Evolutionary conservation across 2,329 filamentous ascomycete species (phyloP).

Genomic region (Nigrograna mackinnonii): DNA sequence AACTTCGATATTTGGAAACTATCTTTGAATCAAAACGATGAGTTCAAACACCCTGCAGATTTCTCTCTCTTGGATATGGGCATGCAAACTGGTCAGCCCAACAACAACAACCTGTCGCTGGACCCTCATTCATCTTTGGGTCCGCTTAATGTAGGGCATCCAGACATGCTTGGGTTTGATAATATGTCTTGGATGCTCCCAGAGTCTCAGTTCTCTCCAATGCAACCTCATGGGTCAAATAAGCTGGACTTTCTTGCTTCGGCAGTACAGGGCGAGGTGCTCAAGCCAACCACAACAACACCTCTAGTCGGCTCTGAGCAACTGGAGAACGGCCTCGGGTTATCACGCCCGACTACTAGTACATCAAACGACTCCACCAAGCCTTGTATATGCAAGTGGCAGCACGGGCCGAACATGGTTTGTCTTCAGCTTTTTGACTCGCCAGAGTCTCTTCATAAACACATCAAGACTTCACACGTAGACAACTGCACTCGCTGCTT

Average conservation of each 20-base stretch:
- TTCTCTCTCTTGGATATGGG: constrained; percentile 15
- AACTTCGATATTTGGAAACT: constrained; percentile 30
- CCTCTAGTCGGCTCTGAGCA: neutral
- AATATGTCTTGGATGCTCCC: constrained; percentile 36
- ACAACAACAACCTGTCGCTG: neutral
- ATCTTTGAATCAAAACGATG: constrained; percentile 28
- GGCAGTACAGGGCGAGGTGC: constrained; percentile 28
- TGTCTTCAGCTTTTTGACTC: constrained; percentile 32
- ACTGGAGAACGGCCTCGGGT: too few species aligned
- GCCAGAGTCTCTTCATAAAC: constrained; percentile 35
- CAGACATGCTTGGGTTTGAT: too few species aligned
- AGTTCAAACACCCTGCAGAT: constrained; percentile 26
- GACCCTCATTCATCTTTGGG: neutral
- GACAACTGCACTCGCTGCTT: constrained; percentile 37
- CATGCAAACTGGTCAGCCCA: constrained; percentile 21
- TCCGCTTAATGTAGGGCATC: constrained; percentile 23
- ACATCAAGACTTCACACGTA: constrained; percentile 39
- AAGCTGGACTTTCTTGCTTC: constrained; percentile 34
- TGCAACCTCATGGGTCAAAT: constrained; percentile 8
- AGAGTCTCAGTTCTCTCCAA: constrained; percentile 20
- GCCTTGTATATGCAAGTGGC: constrained; percentile 35
- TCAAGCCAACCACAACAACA: constrained; percentile 17
- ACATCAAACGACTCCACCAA: constrained; percentile 10
- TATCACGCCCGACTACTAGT: constrained; percentile 4
- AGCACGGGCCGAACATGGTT: constrained; percentile 26